Evolutionary conservation across 2,329 filamentous ascomycete genomes (phyloP), one percentile per base, ranked within the genome.

Genomic region (Venturia oleaginea): DNA sequence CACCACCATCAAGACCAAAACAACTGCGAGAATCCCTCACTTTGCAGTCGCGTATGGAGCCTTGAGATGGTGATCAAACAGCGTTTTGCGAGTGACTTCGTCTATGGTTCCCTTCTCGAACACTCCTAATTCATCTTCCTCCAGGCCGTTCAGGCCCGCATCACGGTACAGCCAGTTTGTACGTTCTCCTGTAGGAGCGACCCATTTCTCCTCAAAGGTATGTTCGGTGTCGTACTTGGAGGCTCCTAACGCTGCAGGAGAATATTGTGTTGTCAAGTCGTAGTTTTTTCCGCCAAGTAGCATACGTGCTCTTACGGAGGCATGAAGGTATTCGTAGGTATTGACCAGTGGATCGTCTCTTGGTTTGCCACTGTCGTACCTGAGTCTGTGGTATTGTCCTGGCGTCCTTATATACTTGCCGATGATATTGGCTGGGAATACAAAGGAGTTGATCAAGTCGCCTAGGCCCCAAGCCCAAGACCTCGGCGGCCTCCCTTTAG

Each of bases 241-340:
- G 17, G 10, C 4, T 34, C 51, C 51, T 30, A 57, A 34, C 1
- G 51, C 51, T 11, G 27, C 64, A 24, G 22, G 37, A 60, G 64
- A 67, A 13, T 61, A 55, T 61, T 63, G 65, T 40, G 34, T 65
- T 13, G 57, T 55, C n/a, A 34, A 22, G 62, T 22, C 38, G 13
- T 34, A 62, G 61, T 10, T 68, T 65, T 22, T 62, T 59, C 24
- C 63, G 22, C 32, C 15, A 3, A 43, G 43, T n/a, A 37, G 11
- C 38, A 46, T 65, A 8, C 68, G 60, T 46, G 65, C 61, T 17
- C 69, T 61, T 10, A 70, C 69, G 42, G 63, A 67, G 4, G 63
- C 61, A 48, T 70, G 69, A 51, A 70, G 60, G 15, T 15, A 37
- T 61, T 70, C 69, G 32, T 64, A 59, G 24, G 69, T 70, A 19